Base-by-base conservation (phyloP, 305 asterid genomes). In the Fraxinus platypoda region DNA sequence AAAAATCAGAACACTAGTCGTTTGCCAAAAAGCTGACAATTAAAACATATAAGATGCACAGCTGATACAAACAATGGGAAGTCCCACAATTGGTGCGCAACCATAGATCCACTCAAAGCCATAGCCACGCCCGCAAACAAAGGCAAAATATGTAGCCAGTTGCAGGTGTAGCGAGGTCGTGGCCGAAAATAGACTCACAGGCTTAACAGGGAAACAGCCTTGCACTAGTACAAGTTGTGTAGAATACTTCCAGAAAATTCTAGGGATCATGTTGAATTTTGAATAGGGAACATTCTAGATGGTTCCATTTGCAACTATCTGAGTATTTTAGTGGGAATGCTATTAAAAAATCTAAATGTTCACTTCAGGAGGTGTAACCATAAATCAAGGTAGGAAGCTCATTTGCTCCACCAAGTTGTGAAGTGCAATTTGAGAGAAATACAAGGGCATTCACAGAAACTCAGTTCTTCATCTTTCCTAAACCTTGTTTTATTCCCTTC, bases 1-100 rank as follows among this genome's bases (percentile, higher is more conserved):
- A 72, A 78, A 59, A 71, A 43, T 57, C 81, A 76, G 54, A 33
- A 74, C 37, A 31, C 64, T 68, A 38, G 81, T 8, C 25, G 66
- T 75, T 77, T 31, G 78, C 49, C 31, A 77, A 62, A 79, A 49
- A 38, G 76, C 12, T 76, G 59, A 37, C 59, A 49, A 41, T 71
- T 62, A 15, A 37, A 82, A 38, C 43, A 49, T 59, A 70, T 8
- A 21, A 79, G 68, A 15, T 43, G 17, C 43, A 49, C 75, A 46
- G 30, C 35, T 71, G 35, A 78, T 57, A n/a, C 1, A 35, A 33
- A 78, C 23, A 34, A 2, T 78, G 71, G 54, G 35, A 70, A 71
- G 38, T 17, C 41, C 35, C 74, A 68, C 19, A 68, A 25, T 71
- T 37, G 75, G 25, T 30, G 43, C 2, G 15, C 38, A 71, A 15